Base-by-base conservation (phyloP, 2,329 filamentous ascomycete species). In the Myrmaecium sp. region DNA sequence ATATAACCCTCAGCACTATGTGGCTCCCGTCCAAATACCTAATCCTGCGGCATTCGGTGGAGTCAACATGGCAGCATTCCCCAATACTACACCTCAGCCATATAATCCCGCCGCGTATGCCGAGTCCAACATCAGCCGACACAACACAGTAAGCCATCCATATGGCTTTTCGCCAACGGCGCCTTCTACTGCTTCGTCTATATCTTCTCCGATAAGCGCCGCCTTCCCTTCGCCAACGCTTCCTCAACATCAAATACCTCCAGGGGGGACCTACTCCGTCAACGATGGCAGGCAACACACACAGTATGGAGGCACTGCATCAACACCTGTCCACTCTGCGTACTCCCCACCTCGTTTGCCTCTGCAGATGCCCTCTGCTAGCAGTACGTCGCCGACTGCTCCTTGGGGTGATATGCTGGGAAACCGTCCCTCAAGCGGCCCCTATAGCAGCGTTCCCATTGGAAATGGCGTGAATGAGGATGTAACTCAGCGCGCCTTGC, bases 1-100 rank as follows among this genome's bases (percentile, higher is more conserved):
- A 22, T 76, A 76, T 51, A 74, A 75, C 36, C 71, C 71, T 9
- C 68, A 71, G 41, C 57, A 68, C 40, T 76, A 69, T 47, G 58
- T 55, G 23, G 49, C 60, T 15, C 51, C 46, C 13, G 40, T 49
- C 27, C 35, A 44, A 8, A 39, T 46, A 32, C 47, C 51, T 6
- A 86, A 84, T 43, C 78, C 80, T 2, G 66, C 76, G 45, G 58
- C 62, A 19, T 86, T 64, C 31, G 47, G 50, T 22, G 51, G 46
- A 27, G 36, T 51, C 14, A 48, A 44, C 28, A 37, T 47, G 26
- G 42, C 48, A 5, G 32, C 31, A 15, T 54, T 47, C 26, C 38
- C 42, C 11, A 39, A 43, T 16, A 22, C 33, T 4, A 31, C 39
- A 2, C 54, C 51, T 33, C 45, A 49, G 36, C 49, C 52, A 12